Conservation (phyloP, 2,329 filamentous ascomycete genomes). For the Leptographium wingfieldii region DNA sequence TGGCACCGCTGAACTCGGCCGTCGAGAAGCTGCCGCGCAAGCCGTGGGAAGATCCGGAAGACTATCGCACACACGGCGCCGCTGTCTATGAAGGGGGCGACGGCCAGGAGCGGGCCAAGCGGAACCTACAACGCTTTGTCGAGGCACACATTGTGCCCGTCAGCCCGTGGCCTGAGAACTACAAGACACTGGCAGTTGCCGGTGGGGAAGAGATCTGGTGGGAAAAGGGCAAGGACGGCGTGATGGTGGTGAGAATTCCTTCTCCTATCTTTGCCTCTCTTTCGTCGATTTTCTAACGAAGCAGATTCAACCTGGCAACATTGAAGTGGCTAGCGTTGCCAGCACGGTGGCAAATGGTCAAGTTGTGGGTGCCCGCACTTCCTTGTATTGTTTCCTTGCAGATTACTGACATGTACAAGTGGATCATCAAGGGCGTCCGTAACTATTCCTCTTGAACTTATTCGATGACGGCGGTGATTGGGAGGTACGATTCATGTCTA, state of each 20-base stretch:
- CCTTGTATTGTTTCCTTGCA: neutral
- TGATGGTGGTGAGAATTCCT: constrained; percentile 42
- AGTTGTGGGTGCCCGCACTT: constrained; percentile 36
- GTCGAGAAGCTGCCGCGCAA: constrained; percentile 70
- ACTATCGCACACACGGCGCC: constrained; percentile 55
- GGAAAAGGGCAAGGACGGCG: constrained; percentile 53
- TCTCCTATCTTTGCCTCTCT: neutral
- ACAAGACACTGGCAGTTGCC: constrained; percentile 52
- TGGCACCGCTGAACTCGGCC: constrained; percentile 76
- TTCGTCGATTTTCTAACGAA: neutral
- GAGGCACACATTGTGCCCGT: constrained; percentile 68
- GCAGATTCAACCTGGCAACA: constrained; percentile 64
- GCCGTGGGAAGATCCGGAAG: constrained; percentile 68
- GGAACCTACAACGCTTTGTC: constrained; percentile 69
- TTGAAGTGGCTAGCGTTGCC: constrained; percentile 64
- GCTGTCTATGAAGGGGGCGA: constrained; percentile 63
- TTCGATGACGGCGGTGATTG: no score
- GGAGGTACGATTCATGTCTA: neutral
- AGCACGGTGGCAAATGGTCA: constrained; percentile 78
- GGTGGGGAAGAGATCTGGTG: constrained; percentile 63
- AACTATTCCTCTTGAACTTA: constrained; percentile 23
- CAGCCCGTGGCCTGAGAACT: constrained; percentile 61
- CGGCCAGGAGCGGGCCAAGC: constrained; percentile 62
- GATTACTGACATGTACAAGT: constrained; percentile 25
- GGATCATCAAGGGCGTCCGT: constrained; percentile 49